These are phyloP conservation scores for Cutaneotrichosporon daszewskae DNA, from an alignment of 1,284 basidiomycete species.

Conservation along the genomic window DNA sequence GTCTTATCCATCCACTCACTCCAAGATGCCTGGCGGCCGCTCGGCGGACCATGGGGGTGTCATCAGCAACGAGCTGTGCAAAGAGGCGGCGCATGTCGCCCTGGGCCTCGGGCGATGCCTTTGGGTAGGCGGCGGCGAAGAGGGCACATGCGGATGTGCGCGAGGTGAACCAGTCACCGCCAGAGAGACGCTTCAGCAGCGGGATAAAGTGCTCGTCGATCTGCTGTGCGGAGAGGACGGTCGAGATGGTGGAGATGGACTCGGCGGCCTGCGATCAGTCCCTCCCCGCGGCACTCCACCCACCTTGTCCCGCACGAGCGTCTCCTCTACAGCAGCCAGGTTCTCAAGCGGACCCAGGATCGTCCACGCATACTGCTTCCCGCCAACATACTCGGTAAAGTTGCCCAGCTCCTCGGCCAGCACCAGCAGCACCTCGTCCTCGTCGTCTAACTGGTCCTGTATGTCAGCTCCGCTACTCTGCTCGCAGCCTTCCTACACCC, in stretches of 20 bases:
- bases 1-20: conserved; percentile 57
- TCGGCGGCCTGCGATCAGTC: conserved; percentile 69
- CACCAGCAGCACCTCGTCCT: conserved; percentile 96
- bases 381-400: conserved; percentile 92
- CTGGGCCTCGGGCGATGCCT: conserved; percentile 67
- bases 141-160: conserved; percentile 92
- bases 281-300: conserved; percentile 11
- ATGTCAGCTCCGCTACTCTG: conserved; percentile 4
- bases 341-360: conserved; percentile 92
- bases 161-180: conserved; percentile 99
- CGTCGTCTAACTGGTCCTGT: conserved; percentile 96
- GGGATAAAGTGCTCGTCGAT: conserved; percentile 91
- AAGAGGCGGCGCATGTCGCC: conserved; percentile 88
- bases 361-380: conserved; percentile 79
- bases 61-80: conserved; percentile 76
- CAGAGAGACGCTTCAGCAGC: conserved; percentile 78
- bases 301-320: conserved; percentile 96
- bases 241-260: conserved; percentile 88
- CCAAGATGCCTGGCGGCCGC: conserved; percentile 95
- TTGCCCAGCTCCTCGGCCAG: conserved; percentile 92
- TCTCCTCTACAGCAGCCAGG: conserved; percentile 95
- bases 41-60: conserved; percentile 98
- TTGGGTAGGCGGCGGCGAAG: conserved; percentile 86
- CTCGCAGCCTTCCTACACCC: neutral
- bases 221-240: conserved; percentile 69